phyloP scores from a whole-genome alignment of 495 filamentous ascomycete species.

The Penicillium antarcticum region DNA sequence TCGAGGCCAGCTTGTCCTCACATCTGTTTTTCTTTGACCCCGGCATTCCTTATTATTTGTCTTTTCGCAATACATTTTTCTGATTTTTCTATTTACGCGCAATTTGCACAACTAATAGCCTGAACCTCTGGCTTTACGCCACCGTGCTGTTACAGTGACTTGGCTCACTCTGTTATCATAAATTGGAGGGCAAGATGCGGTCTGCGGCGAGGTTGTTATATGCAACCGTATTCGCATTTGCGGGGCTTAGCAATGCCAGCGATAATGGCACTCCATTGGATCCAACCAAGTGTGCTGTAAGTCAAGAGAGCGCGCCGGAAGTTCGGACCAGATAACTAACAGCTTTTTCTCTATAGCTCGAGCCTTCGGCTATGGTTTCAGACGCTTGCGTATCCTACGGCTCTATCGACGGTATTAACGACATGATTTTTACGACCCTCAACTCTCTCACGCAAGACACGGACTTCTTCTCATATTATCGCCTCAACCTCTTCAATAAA shows the following conservation, averaged over 20 bases:
- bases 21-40: constrained; percentile 5
- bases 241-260: constrained; percentile 46
- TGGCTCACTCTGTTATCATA: background rate
- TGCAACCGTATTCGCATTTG: constrained; percentile 72
- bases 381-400: constrained; percentile 93
- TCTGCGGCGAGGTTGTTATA: constrained; percentile 67
- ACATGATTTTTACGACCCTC: constrained; percentile 72
- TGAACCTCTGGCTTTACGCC: constrained; percentile 10
- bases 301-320: constrained; percentile 21
- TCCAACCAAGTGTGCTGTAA: constrained; percentile 63
- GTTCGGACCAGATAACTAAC: background rate
- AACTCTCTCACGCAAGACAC: constrained; percentile 78
- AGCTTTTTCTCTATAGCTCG: constrained; percentile 45
- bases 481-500: constrained; percentile 93
- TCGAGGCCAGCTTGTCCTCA: constrained; percentile 22
- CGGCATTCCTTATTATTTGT: background rate
- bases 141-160: constrained; percentile 10
- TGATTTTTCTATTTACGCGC: background rate
- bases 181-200: constrained; percentile 50
- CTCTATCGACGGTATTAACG: constrained; percentile 80
- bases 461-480: constrained; percentile 97
- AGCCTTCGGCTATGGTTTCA: constrained; percentile 62
- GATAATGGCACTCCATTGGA: constrained; percentile 36
- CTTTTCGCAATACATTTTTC: background rate
- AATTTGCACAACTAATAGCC: background rate